Evolutionary conservation across 2,329 filamentous ascomycete genomes (phyloP), one percentile per base, ranked within the genome.

Genomic region (Fusarium armeniacum): DNA sequence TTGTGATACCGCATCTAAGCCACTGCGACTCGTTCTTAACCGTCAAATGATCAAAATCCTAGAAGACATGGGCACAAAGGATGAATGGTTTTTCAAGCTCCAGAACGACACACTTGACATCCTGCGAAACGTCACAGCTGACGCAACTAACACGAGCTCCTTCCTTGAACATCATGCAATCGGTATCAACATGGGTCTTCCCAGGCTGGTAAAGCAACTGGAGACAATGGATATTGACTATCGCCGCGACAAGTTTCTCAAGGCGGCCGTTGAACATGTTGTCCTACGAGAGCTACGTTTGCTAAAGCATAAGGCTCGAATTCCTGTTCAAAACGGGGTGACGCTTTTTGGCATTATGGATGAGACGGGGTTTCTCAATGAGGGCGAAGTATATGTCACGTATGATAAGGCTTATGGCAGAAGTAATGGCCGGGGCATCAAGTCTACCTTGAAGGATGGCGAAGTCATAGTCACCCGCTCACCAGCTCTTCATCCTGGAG

Each of bases 321-420:
- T 97, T 35, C 90, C 87, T 0, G 86, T 97, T 0, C 78, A 85
- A 0, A 77, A 90, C 18, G 93, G 92, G 0, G 85, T 90, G n/a
- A 94, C 92, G 0, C 83, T 97, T 0, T 94, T 93, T 71, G 93
- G 93, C 0, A 84, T 97, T 52, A 92, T 96, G 87, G 93, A 97
- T 66, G 93, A 97, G 77, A 93, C 91, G 0, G 88, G 87, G 0
- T 86, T 85, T 36, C 82, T 97, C 0, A 69, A 85, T 12, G 89
- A 93, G 73, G 86, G 86, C 1, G 83, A 97, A 67, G 85, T 95
- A 0, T 94, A 89, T 71, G 85, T 92, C 55, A 85, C 87, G 0
- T 88, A 86, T 38, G 82, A 89, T 46, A 81, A 76, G 40, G 72
- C 71, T 0, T 47, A 12, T 49, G 74, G n/a, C 28, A 60, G 28